Evolutionary conservation across 139 green algal genomes (phyloP).

Genomic region (Coelastrella sp.): DNA sequence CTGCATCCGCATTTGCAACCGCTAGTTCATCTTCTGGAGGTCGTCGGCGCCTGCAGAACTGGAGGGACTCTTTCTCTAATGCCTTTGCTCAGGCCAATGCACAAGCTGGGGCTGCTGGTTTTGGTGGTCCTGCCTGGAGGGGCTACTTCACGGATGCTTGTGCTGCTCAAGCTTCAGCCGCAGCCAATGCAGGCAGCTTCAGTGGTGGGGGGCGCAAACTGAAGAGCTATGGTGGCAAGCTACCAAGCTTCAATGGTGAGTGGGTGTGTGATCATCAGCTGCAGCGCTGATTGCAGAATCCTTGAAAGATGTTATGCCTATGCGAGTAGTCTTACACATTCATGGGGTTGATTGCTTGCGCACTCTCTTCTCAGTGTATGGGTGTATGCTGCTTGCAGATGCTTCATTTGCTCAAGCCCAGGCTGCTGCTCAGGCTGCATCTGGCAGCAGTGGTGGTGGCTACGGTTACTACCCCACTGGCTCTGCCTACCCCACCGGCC

Average conservation of each 20-base stretch:
- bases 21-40: background rate
- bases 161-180: background rate
- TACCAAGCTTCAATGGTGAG: background rate
- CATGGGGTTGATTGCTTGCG: no score
- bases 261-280: background rate
- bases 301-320: background rate
- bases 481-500: background rate
- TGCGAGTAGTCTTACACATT: background rate
- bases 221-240: background rate
- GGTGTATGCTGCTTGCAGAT: background rate
- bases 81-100: conserved; percentile 1
- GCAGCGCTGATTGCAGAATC: background rate
- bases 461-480: background rate
- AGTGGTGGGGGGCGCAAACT: background rate
- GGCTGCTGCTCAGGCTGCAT: background rate
- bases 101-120: background rate
- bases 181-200: conserved; percentile 9
- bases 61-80: background rate
- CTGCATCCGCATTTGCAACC: background rate
- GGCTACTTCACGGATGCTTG: background rate
- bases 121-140: background rate
- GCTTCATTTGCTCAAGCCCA: background rate
- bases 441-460: background rate
- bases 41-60: background rate
- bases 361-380: background rate